phyloP scores from a whole-genome alignment of 2,329 filamentous ascomycete species.

The Chaetoscypha palmicola region DNA sequence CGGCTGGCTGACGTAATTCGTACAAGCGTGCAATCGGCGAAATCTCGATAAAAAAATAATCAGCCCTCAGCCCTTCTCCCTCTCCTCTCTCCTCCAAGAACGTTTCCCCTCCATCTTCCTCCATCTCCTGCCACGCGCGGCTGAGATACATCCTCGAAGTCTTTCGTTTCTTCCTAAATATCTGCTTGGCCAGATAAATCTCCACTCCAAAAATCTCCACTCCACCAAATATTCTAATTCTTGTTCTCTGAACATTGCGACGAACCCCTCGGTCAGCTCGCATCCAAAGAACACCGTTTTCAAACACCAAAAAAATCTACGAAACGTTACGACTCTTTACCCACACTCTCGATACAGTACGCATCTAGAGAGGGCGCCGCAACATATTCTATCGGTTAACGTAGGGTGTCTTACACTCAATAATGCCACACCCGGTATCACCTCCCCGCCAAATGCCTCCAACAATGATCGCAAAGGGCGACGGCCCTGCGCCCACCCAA shows the following conservation, averaged over 20 bases:
- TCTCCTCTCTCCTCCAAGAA: slow-evolving; percentile 7
- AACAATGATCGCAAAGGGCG: slow-evolving; percentile 41
- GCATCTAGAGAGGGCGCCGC: slow-evolving; percentile 3
- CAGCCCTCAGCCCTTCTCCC: slow-evolving; percentile 4
- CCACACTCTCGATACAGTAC: not conserved
- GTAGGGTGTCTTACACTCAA: slow-evolving; percentile 26
- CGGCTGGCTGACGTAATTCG: slow-evolving; percentile 1
- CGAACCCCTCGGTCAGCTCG: slow-evolving; percentile 20
- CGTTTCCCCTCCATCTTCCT: slow-evolving; percentile 8
- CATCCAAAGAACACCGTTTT: slow-evolving; percentile 22
- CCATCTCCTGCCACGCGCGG: slow-evolving; percentile 31
- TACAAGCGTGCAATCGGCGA: slow-evolving; percentile 6
- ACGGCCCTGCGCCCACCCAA: slow-evolving; percentile 43
- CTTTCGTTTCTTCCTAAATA: slow-evolving; percentile 9
- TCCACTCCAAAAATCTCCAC: slow-evolving; percentile 25
- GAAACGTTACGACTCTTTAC: not conserved
- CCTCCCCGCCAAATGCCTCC: slow-evolving; percentile 35
- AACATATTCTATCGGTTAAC: slow-evolving; percentile 11
- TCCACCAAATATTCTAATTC: slow-evolving; percentile 16
- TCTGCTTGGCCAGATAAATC: slow-evolving; percentile 24
- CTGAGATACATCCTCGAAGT: slow-evolving; percentile 20
- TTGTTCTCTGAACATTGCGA: slow-evolving; percentile 10
- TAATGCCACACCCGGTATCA: slow-evolving; percentile 42
- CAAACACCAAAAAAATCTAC: slow-evolving; percentile 19
- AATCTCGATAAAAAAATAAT: slow-evolving; percentile 14